Evolutionary conservation across 202 grass and related monocot species (phyloP).

Genomic region (Elaeis oleifera): DNA sequence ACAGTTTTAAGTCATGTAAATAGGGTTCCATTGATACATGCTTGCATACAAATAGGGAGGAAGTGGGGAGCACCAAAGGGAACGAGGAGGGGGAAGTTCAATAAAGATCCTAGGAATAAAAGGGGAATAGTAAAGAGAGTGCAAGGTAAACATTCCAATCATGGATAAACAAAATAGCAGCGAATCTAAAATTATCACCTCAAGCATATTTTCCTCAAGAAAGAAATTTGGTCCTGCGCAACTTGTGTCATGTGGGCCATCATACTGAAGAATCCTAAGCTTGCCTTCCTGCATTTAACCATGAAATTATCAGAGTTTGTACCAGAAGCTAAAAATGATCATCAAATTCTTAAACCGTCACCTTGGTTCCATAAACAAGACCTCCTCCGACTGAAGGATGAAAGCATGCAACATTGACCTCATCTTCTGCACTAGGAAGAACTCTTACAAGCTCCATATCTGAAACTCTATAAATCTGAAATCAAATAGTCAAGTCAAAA

Average conservation of each 20-base stretch:
- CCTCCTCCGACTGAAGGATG: slow-evolving; percentile 84
- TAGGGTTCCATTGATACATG: too few relatives aligned
- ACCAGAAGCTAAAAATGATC: not conserved
- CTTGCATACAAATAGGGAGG: too few relatives aligned
- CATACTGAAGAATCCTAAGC: slow-evolving; percentile 86
- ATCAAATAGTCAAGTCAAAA: slow-evolving; percentile 6
- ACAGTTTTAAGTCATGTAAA: too few relatives aligned
- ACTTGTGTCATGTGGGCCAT: slow-evolving; percentile 41
- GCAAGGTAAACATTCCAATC: too few relatives aligned
- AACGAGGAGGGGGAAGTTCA: too few relatives aligned
- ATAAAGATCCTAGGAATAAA: too few relatives aligned
- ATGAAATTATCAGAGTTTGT: not conserved
- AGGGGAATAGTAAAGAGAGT: too few relatives aligned
- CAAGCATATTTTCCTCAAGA: slow-evolving; percentile 75
- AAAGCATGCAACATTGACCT: slow-evolving; percentile 98
- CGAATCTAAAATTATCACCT: slow-evolving; percentile 37
- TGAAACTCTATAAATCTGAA: slow-evolving; percentile 91
- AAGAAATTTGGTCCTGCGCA: slow-evolving; percentile 44
- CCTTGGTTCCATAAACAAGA: slow-evolving; percentile 94
- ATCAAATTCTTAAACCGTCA: slow-evolving; percentile 6
- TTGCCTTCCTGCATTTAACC: slow-evolving; percentile 76
- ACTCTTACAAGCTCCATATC: slow-evolving; percentile 98
- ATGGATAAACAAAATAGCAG: slow-evolving; percentile 4
- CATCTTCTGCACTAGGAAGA: slow-evolving; percentile 92
- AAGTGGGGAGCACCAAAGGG: too few relatives aligned